A percentile compares a stretch with the other conserved stretches of the same genome.
phyloP scores from a whole-genome alignment of 2,329 filamentous ascomycete genomes.

The Alternaria ventricosa region DNA sequence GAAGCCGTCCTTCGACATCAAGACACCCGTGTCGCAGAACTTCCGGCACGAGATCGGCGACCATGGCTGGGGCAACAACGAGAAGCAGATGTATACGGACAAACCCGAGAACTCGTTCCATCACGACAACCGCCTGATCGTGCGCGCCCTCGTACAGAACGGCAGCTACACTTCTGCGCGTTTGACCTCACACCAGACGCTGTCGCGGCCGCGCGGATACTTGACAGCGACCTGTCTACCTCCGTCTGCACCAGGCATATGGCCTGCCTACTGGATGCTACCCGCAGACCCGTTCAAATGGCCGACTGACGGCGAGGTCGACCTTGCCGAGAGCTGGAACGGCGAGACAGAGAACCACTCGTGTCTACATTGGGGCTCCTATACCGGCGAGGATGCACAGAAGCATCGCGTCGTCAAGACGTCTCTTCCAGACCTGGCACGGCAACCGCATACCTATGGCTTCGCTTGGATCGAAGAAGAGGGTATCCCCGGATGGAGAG shows the following conservation, averaged over 20 bases:
- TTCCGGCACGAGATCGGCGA: conserved; percentile 64
- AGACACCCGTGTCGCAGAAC: conserved; percentile 56
- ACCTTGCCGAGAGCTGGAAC: conserved; percentile 69
- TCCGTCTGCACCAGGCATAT: conserved; percentile 63
- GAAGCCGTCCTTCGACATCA: conserved; percentile 59
- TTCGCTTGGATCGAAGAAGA: conserved; percentile 63
- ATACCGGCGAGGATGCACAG: conserved; percentile 59
- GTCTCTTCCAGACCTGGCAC: conserved; percentile 56
- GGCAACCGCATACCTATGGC: conserved; percentile 59
- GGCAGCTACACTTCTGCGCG: conserved; percentile 62
- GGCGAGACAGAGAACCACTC: conserved; percentile 62
- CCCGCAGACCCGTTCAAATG: conserved; percentile 64
- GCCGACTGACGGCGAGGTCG: conserved; percentile 66
- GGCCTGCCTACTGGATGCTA: conserved; percentile 69
- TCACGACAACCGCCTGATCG: conserved; percentile 58
- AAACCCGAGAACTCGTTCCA: conserved; percentile 61
- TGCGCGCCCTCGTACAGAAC: conserved; percentile 58
- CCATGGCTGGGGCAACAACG: conserved; percentile 69
- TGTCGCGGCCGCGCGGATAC: conserved; percentile 60
- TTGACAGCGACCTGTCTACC: conserved; percentile 60
- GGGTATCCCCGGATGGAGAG: conserved; percentile 49
- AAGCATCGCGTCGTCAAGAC: conserved; percentile 65
- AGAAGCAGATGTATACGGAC: conserved; percentile 64
- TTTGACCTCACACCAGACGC: conserved; percentile 60
- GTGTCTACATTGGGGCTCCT: conserved; percentile 67